These are phyloP conservation scores for Hygrocybe punicea DNA, from an alignment of 768 basidiomycete species.

Conservation along the genomic window DNA sequence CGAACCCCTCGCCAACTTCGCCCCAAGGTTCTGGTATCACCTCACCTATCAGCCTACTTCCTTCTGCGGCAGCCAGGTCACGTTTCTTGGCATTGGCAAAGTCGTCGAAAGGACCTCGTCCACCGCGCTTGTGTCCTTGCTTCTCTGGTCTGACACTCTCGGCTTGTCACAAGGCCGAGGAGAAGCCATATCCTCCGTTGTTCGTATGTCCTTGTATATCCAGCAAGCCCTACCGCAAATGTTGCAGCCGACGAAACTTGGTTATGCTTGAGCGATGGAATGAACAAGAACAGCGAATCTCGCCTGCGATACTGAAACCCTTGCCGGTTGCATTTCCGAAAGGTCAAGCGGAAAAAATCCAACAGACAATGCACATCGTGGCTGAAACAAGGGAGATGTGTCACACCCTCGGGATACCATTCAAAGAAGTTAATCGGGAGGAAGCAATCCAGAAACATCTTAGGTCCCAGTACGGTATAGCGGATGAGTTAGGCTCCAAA, in stretches of 20 bases:
- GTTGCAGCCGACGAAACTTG: too few species aligned
- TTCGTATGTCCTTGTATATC: not conserved
- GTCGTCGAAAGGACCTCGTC: conserved; percentile 10
- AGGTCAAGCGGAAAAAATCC: too few species aligned
- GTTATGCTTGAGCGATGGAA: too few species aligned
- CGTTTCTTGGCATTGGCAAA: conserved; percentile 2
- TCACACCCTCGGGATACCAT: too few species aligned
- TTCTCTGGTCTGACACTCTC: conserved; percentile 22
- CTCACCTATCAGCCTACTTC: conserved; percentile 2
- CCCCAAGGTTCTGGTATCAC: not conserved
- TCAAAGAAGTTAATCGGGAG: too few species aligned
- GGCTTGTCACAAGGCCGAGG: conserved; percentile 16
- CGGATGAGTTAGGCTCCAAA: not conserved
- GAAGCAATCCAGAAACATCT: too few species aligned
- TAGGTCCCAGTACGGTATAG: not conserved
- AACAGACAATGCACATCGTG: too few species aligned
- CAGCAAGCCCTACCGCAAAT: too few species aligned
- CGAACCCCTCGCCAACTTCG: conserved; percentile 4
- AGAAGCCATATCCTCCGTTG: conserved; percentile 13
- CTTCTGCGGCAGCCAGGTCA: conserved; percentile 4
- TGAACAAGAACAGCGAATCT: too few species aligned
- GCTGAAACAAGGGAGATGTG: too few species aligned
- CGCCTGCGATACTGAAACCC: too few species aligned
- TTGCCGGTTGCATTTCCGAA: too few species aligned
- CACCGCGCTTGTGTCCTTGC: conserved; percentile 22